phyloP scores from a whole-genome alignment of 345 rosid species.

The Eucalyptus virginea region DNA sequence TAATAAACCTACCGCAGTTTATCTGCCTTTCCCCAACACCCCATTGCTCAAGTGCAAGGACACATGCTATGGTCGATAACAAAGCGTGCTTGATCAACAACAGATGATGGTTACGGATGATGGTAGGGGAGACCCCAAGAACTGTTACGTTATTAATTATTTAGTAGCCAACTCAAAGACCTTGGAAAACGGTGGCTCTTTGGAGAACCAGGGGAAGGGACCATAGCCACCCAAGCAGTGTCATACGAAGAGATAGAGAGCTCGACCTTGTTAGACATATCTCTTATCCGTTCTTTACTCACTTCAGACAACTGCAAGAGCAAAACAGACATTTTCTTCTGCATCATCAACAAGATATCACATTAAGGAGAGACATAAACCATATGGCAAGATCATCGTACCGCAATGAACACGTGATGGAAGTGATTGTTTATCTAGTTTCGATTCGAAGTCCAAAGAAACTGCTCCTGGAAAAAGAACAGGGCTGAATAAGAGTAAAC shows the following conservation, averaged over 20 bases:
- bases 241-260: conserved; percentile 68
- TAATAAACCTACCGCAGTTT: conserved; percentile 19
- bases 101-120: conserved; percentile 15
- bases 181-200: conserved; percentile 50
- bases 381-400: background rate
- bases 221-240: conserved; percentile 93
- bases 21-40: conserved; percentile 56
- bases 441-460: conserved; percentile 2
- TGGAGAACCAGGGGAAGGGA: conserved; percentile 37
- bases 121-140: conserved; percentile 62
- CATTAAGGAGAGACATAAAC: background rate
- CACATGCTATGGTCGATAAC: conserved; percentile 58
- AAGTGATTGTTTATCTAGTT: background rate
- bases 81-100: conserved; percentile 47
- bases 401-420: conserved; percentile 5
- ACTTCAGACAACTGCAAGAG: conserved; percentile 21
- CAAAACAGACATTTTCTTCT: background rate
- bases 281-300: conserved; percentile 38
- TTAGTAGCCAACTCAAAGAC: conserved; percentile 57
- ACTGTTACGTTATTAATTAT: conserved; percentile 62
- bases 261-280: conserved; percentile 44
- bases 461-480: conserved; percentile 9
- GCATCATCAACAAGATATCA: background rate
- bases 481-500: background rate
- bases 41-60: conserved; percentile 73